A percentile compares a stretch with the other conserved stretches of the same genome.
Conservation (phyloP, 345 rosid species). For the Gossypium raimondii region DNA sequence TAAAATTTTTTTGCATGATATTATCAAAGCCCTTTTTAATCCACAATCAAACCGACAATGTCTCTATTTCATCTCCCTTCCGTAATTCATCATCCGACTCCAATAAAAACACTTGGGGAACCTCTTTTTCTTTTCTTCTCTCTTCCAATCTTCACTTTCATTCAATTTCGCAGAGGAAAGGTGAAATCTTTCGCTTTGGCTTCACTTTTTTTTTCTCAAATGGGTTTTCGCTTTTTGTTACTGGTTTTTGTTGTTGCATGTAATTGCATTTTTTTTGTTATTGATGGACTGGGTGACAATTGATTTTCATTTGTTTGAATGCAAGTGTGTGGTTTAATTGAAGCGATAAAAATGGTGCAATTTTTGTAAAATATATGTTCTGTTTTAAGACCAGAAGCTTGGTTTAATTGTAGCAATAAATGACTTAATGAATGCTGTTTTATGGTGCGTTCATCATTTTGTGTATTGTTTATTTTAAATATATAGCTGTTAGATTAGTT, state of each 20-base stretch:
- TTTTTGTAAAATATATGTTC: too few species aligned
- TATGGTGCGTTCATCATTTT: neutral
- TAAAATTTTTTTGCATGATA: neutral
- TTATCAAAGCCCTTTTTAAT: neutral
- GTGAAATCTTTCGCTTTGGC: neutral
- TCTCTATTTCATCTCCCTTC: neutral
- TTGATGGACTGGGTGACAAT: neutral
- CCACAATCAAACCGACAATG: neutral
- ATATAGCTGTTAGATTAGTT: neutral
- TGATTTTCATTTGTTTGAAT: neutral
- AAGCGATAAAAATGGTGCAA: neutral
- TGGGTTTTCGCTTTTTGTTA: neutral
- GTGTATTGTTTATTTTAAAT: neutral
- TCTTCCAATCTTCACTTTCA: neutral
- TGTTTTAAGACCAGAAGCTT: neutral
- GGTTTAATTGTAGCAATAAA: neutral
- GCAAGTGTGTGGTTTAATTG: neutral
- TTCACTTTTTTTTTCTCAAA: neutral
- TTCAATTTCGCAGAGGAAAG: neutral
- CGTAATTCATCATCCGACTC: neutral
- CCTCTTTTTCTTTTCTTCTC: neutral
- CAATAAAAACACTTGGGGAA: neutral
- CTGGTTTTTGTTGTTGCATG: neutral
- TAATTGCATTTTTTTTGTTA: neutral
- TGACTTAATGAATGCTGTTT: neutral